Evolutionary conservation across 192 early-diverging fungal species (phyloP).

Genomic region (Dispira simplex): DNA sequence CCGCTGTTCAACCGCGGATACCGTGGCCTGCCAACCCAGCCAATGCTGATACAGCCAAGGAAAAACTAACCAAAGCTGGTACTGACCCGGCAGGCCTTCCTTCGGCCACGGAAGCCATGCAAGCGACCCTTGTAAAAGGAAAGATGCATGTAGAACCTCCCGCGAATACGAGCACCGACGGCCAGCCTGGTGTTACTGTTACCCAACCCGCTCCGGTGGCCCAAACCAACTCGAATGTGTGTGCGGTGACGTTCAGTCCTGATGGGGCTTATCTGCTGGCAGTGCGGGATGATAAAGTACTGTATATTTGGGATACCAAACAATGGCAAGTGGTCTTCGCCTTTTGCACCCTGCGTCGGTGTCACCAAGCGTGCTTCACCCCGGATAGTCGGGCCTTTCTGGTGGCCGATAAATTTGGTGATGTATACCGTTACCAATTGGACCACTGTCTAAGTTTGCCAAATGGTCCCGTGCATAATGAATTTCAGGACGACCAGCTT

Average conservation of each 20-base stretch:
- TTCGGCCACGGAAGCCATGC: background rate
- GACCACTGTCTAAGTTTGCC: background rate
- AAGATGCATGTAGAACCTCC: background rate
- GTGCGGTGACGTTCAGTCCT: conserved; percentile 34
- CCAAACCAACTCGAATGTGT: conserved; percentile 19
- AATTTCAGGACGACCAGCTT: conserved; percentile 4
- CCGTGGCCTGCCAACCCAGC: conserved; percentile 9
- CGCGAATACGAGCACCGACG: background rate
- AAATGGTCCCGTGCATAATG: background rate
- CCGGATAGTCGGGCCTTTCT: conserved; percentile 42
- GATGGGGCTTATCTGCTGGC: conserved; percentile 39
- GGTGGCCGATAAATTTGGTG: conserved; percentile 91
- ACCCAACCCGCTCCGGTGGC: conserved; percentile 14
- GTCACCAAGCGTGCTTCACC: conserved; percentile 57
- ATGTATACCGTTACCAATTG: conserved; percentile 59
- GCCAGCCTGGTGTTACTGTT: conserved; percentile 16
- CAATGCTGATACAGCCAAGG: background rate
- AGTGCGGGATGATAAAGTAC: conserved; percentile 47
- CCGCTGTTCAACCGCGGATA: background rate
- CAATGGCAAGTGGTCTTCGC: conserved; percentile 33
- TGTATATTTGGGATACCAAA: conserved; percentile 46
- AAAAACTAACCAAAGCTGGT: background rate
- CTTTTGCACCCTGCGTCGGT: conserved; percentile 43
- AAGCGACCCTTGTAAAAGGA: background rate
- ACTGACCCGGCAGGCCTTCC: background rate